phyloP scores from a whole-genome alignment of 2,329 filamentous ascomycete species.

The Akanthomyces muscarius region DNA sequence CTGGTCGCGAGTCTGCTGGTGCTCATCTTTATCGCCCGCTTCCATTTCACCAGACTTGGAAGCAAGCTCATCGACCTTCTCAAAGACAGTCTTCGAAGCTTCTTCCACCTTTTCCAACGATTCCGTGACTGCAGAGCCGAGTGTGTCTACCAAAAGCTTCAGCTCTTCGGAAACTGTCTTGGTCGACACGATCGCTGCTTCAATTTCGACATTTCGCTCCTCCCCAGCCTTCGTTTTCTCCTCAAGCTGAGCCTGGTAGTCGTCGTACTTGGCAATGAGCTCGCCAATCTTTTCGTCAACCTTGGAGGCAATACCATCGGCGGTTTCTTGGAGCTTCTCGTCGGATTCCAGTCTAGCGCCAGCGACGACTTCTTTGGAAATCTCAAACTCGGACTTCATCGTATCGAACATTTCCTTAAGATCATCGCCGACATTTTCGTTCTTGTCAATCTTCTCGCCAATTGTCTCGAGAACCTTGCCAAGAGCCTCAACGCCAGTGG shows the following conservation, averaged over 20 bases:
- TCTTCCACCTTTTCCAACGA: conserved; percentile 82
- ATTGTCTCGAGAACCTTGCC: conserved; percentile 66
- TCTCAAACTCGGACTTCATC: conserved; percentile 83
- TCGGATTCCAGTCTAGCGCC: conserved; percentile 79
- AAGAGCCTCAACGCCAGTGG: conserved; percentile 66
- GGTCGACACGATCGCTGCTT: conserved; percentile 68
- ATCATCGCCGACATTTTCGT: conserved; percentile 55
- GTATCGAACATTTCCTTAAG: conserved; percentile 69
- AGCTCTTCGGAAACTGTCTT: conserved; percentile 84
- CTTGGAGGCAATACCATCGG: conserved; percentile 50
- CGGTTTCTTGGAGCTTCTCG: conserved; percentile 63
- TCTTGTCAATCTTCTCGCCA: conserved; percentile 58
- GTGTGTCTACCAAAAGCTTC: conserved; percentile 77
- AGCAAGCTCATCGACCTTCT: conserved; percentile 74
- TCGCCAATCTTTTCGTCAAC: conserved; percentile 67
- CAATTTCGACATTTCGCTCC: conserved; percentile 66
- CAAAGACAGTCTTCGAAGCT: conserved; percentile 82
- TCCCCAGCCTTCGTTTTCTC: conserved; percentile 70
- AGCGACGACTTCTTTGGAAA: conserved; percentile 73
- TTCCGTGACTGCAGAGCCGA: conserved; percentile 75
- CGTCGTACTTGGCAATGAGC: conserved; percentile 82
- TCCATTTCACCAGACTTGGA: conserved; percentile 72
- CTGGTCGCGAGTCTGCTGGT: conserved; percentile 77
- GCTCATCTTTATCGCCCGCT: conserved; percentile 69
- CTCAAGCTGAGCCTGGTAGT: conserved; percentile 70